Base-by-base conservation (phyloP, 1,284 basidiomycete species). In the Leccinum griseonigrum region DNA sequence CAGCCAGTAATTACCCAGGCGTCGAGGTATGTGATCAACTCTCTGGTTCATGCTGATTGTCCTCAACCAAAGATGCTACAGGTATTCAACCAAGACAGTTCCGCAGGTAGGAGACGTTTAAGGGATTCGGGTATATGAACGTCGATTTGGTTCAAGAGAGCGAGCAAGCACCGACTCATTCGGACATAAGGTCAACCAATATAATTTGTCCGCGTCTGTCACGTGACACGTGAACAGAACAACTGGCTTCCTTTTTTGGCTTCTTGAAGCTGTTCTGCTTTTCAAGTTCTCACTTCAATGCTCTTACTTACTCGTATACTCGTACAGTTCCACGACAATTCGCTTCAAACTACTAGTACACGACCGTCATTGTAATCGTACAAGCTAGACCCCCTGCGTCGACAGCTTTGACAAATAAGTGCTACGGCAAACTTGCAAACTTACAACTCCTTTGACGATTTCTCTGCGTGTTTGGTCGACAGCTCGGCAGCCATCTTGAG, bases 401-500 rank as follows among this genome's bases (percentile, higher is more conserved):
- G 10, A 50, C 7, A 55, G 18, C 46, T 3, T 16, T 9, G 28
- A 28, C 48, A 43, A 32, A 16, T 22, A 18, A 40, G 2, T 8
- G 3, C 51, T 18, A 36, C 22, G 13, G 29, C 8, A 0, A 22
- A 18, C 51, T 68, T 58, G 26, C 6, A 0, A 11, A 11, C 46
- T 64, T 57, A 71, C 53, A 71, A 34, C 26, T 67, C 54, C 62
- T 62, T 63, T n/a, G 61, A 61, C 3, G 63, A 65, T 58, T 67
- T 61, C 48, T 69, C 65, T 29, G 63, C 60, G n/a, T 57, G 36
- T 31, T 63, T 60, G 3, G 9, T 73, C 57, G 78, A 75, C 56
- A 86, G 67, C 74, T 84, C 78, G 1, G 80, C 79, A 66, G 83
- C 79, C 60, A 76, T 74, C 70, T 82, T 78, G 62, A 94, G 76